Conservation (phyloP, 2,329 filamentous ascomycete species). For the Aspergillus sclerotialis region DNA sequence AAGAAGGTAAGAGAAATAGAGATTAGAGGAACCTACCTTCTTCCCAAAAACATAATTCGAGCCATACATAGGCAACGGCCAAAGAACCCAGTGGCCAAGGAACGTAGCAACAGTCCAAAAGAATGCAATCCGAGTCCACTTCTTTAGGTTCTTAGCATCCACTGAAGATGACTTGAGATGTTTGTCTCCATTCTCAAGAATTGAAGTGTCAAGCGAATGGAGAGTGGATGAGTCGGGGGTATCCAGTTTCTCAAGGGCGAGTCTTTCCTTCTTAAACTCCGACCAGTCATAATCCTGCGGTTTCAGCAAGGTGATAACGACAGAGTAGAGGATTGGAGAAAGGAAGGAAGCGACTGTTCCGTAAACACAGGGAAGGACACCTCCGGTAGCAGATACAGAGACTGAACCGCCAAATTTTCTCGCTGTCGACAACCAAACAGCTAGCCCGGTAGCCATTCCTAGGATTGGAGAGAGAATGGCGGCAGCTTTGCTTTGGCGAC, state of each 20-base stretch:
- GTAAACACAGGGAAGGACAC: slow-evolving; percentile 46
- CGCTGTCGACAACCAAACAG: slow-evolving; percentile 47
- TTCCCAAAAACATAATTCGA: slow-evolving; percentile 45
- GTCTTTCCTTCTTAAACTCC: slow-evolving; percentile 28
- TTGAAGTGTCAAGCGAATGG: too few relatives aligned
- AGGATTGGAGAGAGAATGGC: slow-evolving; percentile 46
- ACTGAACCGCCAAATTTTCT: slow-evolving; percentile 42
- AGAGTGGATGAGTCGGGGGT: too few relatives aligned
- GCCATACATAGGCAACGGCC: slow-evolving; percentile 51
- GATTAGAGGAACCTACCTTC: slow-evolving; percentile 20
- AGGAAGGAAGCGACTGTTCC: slow-evolving; percentile 48
- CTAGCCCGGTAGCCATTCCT: slow-evolving; percentile 45
- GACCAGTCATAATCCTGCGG: slow-evolving; percentile 39
- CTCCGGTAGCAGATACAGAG: slow-evolving; percentile 42
- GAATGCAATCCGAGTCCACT: slow-evolving; percentile 42
- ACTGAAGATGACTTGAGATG: slow-evolving; percentile 9
- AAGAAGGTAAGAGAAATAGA: too few relatives aligned
- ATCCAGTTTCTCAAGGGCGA: slow-evolving; percentile 20
- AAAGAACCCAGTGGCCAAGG: slow-evolving; percentile 48
- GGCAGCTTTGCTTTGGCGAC: slow-evolving; percentile 42
- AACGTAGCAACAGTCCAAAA: slow-evolving; percentile 46
- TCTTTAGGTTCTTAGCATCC: slow-evolving; percentile 33
- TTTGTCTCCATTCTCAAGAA: too few relatives aligned
- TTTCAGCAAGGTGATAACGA: slow-evolving; percentile 41
- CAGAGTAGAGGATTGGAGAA: slow-evolving; percentile 45